These are phyloP conservation scores for Hymenotorrendiella dingleyae DNA, from an alignment of 2,329 filamentous ascomycete genomes.

Conservation along the genomic window DNA sequence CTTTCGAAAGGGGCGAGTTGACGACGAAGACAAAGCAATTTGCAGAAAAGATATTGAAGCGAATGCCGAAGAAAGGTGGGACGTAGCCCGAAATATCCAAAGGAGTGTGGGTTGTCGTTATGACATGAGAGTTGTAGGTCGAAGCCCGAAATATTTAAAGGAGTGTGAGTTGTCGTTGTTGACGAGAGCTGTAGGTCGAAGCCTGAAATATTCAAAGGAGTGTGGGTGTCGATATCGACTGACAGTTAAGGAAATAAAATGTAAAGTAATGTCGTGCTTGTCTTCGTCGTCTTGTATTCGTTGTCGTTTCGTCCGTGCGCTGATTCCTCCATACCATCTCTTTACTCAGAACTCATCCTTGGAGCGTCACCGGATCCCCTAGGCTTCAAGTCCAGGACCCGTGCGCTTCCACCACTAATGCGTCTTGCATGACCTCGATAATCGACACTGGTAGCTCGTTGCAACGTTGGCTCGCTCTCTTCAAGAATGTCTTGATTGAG, in stretches of 20 bases:
- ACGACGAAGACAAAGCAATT: constrained; percentile 18
- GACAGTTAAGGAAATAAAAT: constrained; percentile 21
- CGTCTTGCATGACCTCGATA: constrained; percentile 58
- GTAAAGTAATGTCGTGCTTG: constrained; percentile 29
- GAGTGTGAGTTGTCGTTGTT: constrained; percentile 24
- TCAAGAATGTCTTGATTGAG: constrained; percentile 11
- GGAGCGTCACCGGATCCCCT: constrained; percentile 47
- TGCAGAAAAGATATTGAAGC: constrained; percentile 13
- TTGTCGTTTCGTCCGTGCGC: constrained; percentile 10
- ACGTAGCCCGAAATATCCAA: constrained; percentile 23
- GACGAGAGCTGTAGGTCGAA: constrained; percentile 20
- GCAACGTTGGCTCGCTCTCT: constrained; percentile 32
- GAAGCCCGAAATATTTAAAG: constrained; percentile 16
- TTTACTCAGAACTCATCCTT: constrained; percentile 29
- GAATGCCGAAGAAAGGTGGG: constrained; percentile 18
- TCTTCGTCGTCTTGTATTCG: constrained; percentile 19
- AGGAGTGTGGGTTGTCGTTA: constrained; percentile 25
- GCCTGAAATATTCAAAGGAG: constrained; percentile 26
- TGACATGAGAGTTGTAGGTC: constrained; percentile 10
- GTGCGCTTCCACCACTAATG: constrained; percentile 73
- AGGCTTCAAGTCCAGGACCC: constrained; percentile 61
- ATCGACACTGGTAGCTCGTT: constrained; percentile 67
- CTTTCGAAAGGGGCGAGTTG: background rate
- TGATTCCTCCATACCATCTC: constrained; percentile 3
- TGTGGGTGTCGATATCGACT: constrained; percentile 26